Conservation (phyloP, 192 early-diverging fungal genomes). For the Coemansia sp. region DNA sequence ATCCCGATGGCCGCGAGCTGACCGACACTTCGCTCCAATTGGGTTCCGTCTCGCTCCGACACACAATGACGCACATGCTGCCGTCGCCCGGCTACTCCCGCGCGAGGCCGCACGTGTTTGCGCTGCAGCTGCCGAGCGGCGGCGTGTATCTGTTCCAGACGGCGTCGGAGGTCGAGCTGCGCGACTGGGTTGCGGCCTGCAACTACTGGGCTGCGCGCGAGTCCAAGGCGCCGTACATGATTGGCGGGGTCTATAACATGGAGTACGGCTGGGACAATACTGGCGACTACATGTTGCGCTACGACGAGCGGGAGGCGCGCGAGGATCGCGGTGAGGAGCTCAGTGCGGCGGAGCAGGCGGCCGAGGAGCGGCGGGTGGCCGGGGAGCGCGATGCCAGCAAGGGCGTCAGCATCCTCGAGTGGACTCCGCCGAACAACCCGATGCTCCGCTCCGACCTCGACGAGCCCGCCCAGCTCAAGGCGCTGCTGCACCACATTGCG, state of each 20-base stretch:
- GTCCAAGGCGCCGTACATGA: conserved; percentile 82
- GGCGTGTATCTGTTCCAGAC: conserved; percentile 93
- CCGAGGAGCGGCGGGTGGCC: conserved; percentile 37
- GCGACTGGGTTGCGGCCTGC: conserved; percentile 83
- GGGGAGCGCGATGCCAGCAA: conserved; percentile 50
- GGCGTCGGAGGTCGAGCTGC: conserved; percentile 63
- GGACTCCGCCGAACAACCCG: conserved; percentile 55
- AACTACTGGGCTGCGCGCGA: conserved; percentile 94
- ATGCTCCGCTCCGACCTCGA: conserved; percentile 57
- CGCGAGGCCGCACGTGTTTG: conserved; percentile 79
- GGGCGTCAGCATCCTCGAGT: conserved; percentile 46
- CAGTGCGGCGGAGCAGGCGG: conserved; percentile 28
- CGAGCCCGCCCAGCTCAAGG: conserved; percentile 59
- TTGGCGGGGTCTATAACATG: conserved; percentile 83
- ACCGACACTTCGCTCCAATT: conserved; percentile 58
- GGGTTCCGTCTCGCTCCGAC: conserved; percentile 66
- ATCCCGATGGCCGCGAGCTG: conserved; percentile 51
- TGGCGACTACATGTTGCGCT: conserved; percentile 47
- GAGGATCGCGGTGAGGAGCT: conserved; percentile 38
- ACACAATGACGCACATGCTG: conserved; percentile 80
- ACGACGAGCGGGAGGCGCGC: conserved; percentile 51
- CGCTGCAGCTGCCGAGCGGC: conserved; percentile 75
- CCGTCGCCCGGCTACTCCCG: conserved; percentile 84
- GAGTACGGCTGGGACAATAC: conserved; percentile 91
- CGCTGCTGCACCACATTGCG: conserved; percentile 64